Percentiles rank a stretch among this genome's conserved stretches.
Evolutionary conservation across 2,329 filamentous ascomycete species (phyloP).

Genomic region (Fusarium denticulatum): DNA sequence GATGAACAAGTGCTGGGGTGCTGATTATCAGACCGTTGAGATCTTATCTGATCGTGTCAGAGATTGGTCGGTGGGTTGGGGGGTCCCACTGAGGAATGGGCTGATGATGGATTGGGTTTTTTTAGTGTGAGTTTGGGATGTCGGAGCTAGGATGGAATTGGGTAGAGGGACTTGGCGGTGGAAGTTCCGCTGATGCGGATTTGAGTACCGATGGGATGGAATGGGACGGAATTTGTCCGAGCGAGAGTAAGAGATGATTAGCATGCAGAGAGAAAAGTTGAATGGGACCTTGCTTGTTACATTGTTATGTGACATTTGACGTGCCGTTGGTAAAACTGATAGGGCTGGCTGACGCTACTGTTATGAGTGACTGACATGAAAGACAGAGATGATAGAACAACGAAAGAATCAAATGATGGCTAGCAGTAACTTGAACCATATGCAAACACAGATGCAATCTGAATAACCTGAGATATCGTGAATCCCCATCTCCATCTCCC

Average conservation of each 20-base stretch:
- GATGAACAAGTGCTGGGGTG: background rate
- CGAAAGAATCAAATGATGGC: background rate
- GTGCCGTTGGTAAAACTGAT: background rate
- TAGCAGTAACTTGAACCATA: background rate
- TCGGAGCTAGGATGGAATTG: background rate
- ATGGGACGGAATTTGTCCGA: background rate
- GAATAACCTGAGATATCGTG: background rate
- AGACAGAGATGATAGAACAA: background rate
- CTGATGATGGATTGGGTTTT: background rate
- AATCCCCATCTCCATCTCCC: too few species aligned
- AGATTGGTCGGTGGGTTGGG: background rate
- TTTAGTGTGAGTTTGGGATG: background rate
- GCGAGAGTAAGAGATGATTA: background rate
- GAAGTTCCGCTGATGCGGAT: background rate
- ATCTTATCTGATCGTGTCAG: constrained; percentile 28
- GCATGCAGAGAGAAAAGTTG: too few species aligned
- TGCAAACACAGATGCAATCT: background rate
- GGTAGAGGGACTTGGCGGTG: background rate
- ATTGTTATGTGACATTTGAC: background rate
- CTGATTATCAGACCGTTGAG: constrained; percentile 7
- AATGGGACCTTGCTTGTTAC: too few species aligned
- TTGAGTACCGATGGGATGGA: background rate
- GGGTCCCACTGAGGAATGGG: background rate
- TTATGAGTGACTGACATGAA: background rate
- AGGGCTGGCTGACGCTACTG: background rate